These are phyloP conservation scores for Elaeis guineensis DNA, from an alignment of 176 grass and related monocot species.

Conservation along the genomic window DNA sequence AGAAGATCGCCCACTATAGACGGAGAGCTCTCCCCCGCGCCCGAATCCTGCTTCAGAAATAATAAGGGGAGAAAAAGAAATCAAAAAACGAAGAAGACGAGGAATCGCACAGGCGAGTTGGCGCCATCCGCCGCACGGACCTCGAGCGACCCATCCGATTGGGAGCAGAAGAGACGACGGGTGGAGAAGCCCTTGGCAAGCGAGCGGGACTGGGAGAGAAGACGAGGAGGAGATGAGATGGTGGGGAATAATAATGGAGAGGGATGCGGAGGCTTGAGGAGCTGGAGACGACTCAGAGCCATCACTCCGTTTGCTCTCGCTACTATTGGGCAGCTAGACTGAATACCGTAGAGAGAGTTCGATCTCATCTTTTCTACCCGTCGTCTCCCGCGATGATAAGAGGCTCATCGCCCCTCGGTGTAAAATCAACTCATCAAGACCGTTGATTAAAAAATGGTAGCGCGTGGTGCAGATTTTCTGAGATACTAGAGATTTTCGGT, in stretches of 20 bases:
- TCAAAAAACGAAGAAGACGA: neutral
- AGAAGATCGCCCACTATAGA: constrained; percentile 79
- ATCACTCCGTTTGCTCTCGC: neutral
- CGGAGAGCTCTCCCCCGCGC: neutral
- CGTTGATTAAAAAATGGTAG: too few relatives aligned
- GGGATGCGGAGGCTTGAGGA: constrained; percentile 17
- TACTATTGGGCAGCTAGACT: too few relatives aligned
- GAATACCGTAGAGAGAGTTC: too few relatives aligned
- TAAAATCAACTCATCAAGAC: too few relatives aligned
- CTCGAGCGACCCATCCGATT: constrained; percentile 11
- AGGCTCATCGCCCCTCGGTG: too few relatives aligned
- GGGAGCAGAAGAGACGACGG: constrained; percentile 27
- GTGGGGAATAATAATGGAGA: too few relatives aligned
- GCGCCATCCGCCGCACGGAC: constrained; percentile 5
- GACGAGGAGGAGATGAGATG: neutral
- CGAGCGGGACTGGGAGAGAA: neutral
- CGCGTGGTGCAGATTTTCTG: too few relatives aligned
- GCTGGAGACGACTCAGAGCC: constrained; percentile 42
- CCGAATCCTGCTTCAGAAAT: constrained; percentile 6
- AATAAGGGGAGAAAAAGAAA: neutral
- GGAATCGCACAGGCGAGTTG: neutral
- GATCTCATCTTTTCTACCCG: too few relatives aligned
- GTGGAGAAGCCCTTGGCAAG: neutral
- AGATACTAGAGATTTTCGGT: too few relatives aligned
- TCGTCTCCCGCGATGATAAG: too few relatives aligned